These are phyloP conservation scores for Talaromyces pinophilus DNA, from an alignment of 2,329 filamentous ascomycete genomes.

Conservation along the genomic window DNA sequence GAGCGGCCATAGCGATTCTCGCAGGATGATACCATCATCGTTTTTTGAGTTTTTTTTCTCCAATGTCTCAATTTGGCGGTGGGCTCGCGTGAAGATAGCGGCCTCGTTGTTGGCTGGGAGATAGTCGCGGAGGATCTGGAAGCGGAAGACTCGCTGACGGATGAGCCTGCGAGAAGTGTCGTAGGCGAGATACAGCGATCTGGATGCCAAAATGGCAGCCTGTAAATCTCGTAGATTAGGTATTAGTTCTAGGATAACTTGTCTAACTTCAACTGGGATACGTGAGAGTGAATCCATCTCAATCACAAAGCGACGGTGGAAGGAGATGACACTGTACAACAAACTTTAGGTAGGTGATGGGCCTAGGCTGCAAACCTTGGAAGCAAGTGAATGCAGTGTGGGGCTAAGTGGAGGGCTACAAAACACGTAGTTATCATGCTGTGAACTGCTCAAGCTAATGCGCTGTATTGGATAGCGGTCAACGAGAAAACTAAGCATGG, in stretches of 20 bases:
- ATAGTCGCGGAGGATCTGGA: constrained; percentile 5
- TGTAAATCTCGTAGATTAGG: constrained; percentile 12
- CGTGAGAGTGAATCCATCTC: background rate
- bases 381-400: background rate
- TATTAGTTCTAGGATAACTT: constrained; percentile 5
- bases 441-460: no score
- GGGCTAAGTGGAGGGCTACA: background rate
- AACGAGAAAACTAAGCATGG: no score
- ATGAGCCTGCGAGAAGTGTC: background rate
- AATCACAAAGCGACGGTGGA: background rate
- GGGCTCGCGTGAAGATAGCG: background rate
- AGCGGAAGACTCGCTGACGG: constrained; percentile 8
- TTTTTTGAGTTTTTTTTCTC: constrained; percentile 3
- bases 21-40: constrained; percentile 8
- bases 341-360: background rate
- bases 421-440: no score
- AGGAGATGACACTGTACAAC: background rate
- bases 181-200: constrained; percentile 1
- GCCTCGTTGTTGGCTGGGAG: background rate
- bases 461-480: no score
- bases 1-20: constrained; percentile 3
- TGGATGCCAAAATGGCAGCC: constrained; percentile 8
- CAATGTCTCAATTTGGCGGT: constrained; percentile 6
- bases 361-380: background rate
- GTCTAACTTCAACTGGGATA: constrained; percentile 9